Conservation (phyloP, 2,329 filamentous ascomycete species). For the Dactylonectria estremocensis region DNA sequence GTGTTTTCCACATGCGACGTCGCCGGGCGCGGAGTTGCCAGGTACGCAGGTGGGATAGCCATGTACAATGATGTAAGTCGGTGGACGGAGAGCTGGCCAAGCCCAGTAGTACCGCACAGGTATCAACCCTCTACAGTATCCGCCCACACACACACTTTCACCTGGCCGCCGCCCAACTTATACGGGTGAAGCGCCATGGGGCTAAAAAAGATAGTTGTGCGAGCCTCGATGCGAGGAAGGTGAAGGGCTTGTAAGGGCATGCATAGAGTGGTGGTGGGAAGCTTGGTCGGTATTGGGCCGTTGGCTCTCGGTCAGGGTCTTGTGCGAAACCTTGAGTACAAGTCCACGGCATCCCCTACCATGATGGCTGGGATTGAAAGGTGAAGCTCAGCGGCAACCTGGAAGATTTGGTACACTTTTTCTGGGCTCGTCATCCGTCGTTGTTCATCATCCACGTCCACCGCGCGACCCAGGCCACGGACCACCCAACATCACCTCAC, state of each 20-base stretch:
- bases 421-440: constrained; percentile 10
- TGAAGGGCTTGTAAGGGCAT: background rate
- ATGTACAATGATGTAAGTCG: constrained; percentile 49
- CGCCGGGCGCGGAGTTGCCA: constrained; percentile 19
- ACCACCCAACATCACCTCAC: constrained; percentile 50
- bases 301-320: constrained; percentile 15
- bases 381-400: constrained; percentile 10
- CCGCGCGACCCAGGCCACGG: constrained; percentile 42
- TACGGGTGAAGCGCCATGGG: constrained; percentile 28
- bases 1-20: constrained; percentile 11
- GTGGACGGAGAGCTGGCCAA: constrained; percentile 35
- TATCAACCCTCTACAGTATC: constrained; percentile 1
- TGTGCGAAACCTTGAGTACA: constrained; percentile 23
- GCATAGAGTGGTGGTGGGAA: constrained; percentile 13
- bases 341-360: constrained; percentile 5
- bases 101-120: constrained; percentile 8
- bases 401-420: constrained; percentile 17
- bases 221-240: constrained; percentile 7
- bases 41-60: constrained; percentile 17
- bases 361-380: background rate
- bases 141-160: constrained; percentile 21
- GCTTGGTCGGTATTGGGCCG: constrained; percentile 25
- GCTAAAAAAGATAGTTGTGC: constrained; percentile 21
- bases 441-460: constrained; percentile 24
- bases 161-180: constrained; percentile 20